Percentiles rank a stretch among this genome's conserved stretches.
Conservation (phyloP, 23 red algal genomes). For the Gracilaria gracilis region DNA sequence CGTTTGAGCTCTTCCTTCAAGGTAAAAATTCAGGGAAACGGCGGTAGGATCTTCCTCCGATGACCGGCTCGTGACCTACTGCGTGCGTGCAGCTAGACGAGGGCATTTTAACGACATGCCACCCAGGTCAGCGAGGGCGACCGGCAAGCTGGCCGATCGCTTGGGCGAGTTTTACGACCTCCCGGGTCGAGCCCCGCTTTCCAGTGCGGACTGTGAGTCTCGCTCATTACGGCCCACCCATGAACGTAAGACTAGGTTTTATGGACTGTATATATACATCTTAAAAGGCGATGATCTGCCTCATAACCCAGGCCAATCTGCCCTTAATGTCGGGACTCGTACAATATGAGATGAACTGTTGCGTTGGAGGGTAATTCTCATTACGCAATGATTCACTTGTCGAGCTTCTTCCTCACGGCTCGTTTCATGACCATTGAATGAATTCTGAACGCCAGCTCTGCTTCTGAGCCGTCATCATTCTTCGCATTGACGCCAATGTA, state of each 20-base stretch:
- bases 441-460: slow-evolving; percentile 29
- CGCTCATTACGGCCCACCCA: background rate
- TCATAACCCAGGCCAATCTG: background rate
- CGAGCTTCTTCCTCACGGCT: background rate
- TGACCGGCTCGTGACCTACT: no score
- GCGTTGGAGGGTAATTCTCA: background rate
- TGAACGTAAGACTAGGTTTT: background rate
- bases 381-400: background rate
- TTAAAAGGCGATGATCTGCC: background rate
- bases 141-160: no score
- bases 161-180: no score
- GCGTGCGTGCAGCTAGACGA: no score
- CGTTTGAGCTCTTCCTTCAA: no score
- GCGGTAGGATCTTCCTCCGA: no score
- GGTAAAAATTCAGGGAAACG: no score
- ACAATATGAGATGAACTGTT: background rate
- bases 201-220: background rate
- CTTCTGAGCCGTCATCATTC: slow-evolving; percentile 36
- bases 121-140: no score
- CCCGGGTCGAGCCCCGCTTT: no score
- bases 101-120: no score
- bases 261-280: background rate
- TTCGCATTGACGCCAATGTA: slow-evolving; percentile 27
- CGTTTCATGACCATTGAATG: slow-evolving; percentile 42
- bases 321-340: background rate